These are phyloP conservation scores for Mycena galopus DNA, from an alignment of 768 basidiomycete genomes.

Conservation along the genomic window DNA sequence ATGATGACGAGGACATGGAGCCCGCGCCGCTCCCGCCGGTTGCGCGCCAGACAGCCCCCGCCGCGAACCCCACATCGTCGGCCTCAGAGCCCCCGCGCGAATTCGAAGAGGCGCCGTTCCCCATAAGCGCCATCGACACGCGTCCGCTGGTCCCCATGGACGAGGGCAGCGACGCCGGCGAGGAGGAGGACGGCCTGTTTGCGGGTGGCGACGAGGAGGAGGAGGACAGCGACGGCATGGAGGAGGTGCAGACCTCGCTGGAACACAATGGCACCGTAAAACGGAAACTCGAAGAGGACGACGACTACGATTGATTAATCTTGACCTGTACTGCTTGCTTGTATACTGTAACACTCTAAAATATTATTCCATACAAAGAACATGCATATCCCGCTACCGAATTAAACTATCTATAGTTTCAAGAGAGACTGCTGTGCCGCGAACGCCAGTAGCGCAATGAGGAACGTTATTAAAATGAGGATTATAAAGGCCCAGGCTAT, in stretches of 20 bases:
- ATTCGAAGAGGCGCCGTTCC: conserved; percentile 66
- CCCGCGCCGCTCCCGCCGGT: conserved; percentile 71
- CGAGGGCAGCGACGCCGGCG: conserved; percentile 77
- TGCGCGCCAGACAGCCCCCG: conserved; percentile 46
- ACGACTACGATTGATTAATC: conserved; percentile 80
- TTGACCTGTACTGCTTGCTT: conserved; percentile 32
- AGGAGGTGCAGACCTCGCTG: conserved; percentile 73
- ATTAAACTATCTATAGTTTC: conserved; percentile 20
- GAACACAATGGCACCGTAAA: conserved; percentile 76
- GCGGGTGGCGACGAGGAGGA: conserved; percentile 82
- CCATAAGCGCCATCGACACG: conserved; percentile 71
- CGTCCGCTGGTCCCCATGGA: conserved; percentile 56
- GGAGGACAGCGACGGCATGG: conserved; percentile 87
- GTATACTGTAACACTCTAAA: conserved; percentile 45
- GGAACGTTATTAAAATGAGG: conserved; percentile 48
- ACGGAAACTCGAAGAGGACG: conserved; percentile 87
- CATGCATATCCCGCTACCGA: background rate
- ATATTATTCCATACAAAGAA: conserved; percentile 25
- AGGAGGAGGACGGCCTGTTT: conserved; percentile 85
- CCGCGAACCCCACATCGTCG: conserved; percentile 46
- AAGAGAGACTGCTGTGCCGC: conserved; percentile 29
- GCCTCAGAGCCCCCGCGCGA: conserved; percentile 48
- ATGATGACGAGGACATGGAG: conserved; percentile 78
- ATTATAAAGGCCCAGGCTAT: conserved; percentile 49
- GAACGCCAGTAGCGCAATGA: conserved; percentile 47